Conservation (phyloP, 441 rosid genomes). For the Brassica balearica region DNA sequence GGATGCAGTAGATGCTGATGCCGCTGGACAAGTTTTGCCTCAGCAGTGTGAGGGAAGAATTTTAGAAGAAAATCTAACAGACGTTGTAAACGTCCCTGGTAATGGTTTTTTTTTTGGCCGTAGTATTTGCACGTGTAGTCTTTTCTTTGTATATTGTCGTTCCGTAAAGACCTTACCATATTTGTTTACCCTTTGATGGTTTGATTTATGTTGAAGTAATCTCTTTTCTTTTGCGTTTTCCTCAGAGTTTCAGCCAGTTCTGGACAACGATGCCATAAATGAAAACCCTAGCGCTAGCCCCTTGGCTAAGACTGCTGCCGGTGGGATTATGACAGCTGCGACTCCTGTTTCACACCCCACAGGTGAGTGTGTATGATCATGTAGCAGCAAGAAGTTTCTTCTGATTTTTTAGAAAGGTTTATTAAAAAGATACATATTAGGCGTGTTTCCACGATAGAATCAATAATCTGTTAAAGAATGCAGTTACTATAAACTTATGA, state of each 20-base stretch:
- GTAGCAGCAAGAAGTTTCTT: slow-evolving; percentile 15
- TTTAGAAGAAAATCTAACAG: slow-evolving; percentile 47
- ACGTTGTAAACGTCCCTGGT: slow-evolving; percentile 58
- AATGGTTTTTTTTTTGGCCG: slow-evolving; percentile 28
- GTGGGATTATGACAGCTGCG: slow-evolving; percentile 22
- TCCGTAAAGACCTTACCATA: neutral
- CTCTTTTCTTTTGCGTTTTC: slow-evolving; percentile 12
- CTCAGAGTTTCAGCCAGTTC: slow-evolving; percentile 27
- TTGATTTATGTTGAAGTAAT: slow-evolving; percentile 18
- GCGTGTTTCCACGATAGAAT: neutral
- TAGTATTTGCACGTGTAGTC: slow-evolving; percentile 11
- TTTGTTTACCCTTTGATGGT: slow-evolving; percentile 15
- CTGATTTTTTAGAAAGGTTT: slow-evolving; percentile 1
- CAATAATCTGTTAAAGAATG: neutral
- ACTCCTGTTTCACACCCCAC: slow-evolving; percentile 21
- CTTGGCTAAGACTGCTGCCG: slow-evolving; percentile 24
- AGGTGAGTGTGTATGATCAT: slow-evolving; percentile 39
- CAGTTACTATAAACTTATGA: slow-evolving; percentile 16
- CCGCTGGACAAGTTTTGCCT: slow-evolving; percentile 39
- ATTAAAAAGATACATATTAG: neutral
- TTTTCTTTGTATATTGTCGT: slow-evolving; percentile 21
- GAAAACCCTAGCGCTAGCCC: slow-evolving; percentile 25
- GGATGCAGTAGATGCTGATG: slow-evolving; percentile 46
- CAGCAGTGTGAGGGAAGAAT: slow-evolving; percentile 42
- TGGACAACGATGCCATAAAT: slow-evolving; percentile 18